phyloP scores from a whole-genome alignment of 2,329 filamentous ascomycete species.

The Talaromyces amestolkiae region DNA sequence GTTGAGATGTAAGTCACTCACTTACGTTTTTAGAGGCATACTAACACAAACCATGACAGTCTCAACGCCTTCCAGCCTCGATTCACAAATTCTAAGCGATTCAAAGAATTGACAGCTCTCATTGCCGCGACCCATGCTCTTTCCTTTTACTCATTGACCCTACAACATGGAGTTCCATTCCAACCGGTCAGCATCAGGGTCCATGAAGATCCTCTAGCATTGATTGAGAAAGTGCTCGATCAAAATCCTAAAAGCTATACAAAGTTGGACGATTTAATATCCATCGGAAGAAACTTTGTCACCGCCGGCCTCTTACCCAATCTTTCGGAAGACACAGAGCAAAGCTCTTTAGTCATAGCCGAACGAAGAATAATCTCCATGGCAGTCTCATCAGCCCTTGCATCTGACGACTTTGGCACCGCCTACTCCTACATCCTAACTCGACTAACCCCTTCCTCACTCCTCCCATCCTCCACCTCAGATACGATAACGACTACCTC shows the following conservation, averaged over 20 bases:
- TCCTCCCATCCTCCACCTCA: constrained; percentile 26
- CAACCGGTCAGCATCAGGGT: constrained; percentile 66
- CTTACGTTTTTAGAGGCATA: background rate
- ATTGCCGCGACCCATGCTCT: constrained; percentile 62
- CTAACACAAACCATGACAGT: constrained; percentile 24
- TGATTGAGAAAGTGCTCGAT: constrained; percentile 60
- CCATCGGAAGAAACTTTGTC: constrained; percentile 60
- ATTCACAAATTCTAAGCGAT: constrained; percentile 40
- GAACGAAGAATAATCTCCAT: constrained; percentile 48
- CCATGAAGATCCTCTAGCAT: constrained; percentile 57
- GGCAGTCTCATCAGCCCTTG: constrained; percentile 46
- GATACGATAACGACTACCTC: constrained; percentile 17
- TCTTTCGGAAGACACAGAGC: constrained; percentile 6
- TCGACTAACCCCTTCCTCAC: constrained; percentile 46
- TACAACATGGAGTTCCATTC: constrained; percentile 64
- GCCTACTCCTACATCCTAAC: constrained; percentile 67
- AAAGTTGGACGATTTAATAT: constrained; percentile 61
- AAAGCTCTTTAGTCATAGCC: constrained; percentile 33
- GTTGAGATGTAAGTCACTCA: constrained; percentile 52
- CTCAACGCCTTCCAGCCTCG: constrained; percentile 44
- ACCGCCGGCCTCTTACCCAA: constrained; percentile 40
- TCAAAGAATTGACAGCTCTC: constrained; percentile 52
- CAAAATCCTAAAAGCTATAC: constrained; percentile 63
- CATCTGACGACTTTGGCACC: constrained; percentile 53
- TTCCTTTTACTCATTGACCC: constrained; percentile 63